Evolutionary conservation across 2,329 filamentous ascomycete genomes (phyloP).

Genomic region (Fusarium denticulatum): DNA sequence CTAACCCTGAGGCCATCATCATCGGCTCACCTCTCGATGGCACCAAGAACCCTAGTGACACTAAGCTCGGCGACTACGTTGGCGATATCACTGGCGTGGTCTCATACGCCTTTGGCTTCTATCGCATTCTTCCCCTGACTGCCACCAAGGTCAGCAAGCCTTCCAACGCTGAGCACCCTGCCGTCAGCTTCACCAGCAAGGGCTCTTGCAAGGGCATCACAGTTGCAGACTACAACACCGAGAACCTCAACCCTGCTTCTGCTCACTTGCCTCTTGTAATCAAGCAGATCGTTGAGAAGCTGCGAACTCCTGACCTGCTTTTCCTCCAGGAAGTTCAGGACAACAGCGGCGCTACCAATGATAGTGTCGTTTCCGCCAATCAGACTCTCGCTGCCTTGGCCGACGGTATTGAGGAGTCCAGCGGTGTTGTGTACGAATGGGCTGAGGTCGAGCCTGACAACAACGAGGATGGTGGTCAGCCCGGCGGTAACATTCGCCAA

Average conservation of each 20-base stretch:
- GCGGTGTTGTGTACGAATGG: constrained; percentile 67
- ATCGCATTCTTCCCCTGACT: constrained; percentile 72
- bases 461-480: constrained; percentile 70
- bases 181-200: constrained; percentile 63
- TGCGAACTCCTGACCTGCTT: constrained; percentile 71
- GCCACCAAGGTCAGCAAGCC: constrained; percentile 60
- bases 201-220: constrained; percentile 70
- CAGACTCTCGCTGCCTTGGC: constrained; percentile 67
- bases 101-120: constrained; percentile 73
- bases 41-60: constrained; percentile 65
- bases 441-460: constrained; percentile 68
- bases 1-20: constrained; percentile 75
- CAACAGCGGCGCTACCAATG: constrained; percentile 68
- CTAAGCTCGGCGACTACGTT: constrained; percentile 72
- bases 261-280: constrained; percentile 67
- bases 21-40: constrained; percentile 74
- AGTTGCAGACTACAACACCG: constrained; percentile 74
- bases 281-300: constrained; percentile 70
- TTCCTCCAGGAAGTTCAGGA: constrained; percentile 80
- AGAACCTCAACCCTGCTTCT: constrained; percentile 70
- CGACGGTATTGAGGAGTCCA: constrained; percentile 59
- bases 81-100: constrained; percentile 76
- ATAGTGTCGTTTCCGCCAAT: constrained; percentile 66
- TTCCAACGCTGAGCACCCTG: constrained; percentile 57
- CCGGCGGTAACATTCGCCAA: constrained; percentile 76